Percentiles rank a stretch among this genome's conserved stretches.
Evolutionary conservation across 1,284 basidiomycete species (phyloP).

Genomic region (Violaceomyces palustris): DNA sequence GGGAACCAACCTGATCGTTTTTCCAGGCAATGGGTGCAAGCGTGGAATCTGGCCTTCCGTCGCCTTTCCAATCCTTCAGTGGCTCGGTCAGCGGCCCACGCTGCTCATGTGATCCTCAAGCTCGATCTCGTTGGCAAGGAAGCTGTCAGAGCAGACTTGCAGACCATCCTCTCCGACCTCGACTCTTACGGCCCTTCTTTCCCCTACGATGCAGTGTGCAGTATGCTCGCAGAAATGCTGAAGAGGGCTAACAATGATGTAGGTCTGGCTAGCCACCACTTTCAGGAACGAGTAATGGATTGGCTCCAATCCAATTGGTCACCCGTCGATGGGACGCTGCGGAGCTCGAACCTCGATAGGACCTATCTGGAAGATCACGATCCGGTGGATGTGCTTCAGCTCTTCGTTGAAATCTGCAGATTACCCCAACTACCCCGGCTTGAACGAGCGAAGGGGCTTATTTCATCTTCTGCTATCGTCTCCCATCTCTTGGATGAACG

Average conservation of each 20-base stretch:
- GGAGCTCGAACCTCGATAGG: background rate
- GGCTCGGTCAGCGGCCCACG: conserved; percentile 65
- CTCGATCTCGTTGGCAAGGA: conserved; percentile 59
- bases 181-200: conserved; percentile 79
- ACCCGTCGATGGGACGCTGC: conserved; percentile 54
- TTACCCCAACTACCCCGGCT: no score
- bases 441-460: no score
- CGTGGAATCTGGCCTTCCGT: conserved; percentile 77
- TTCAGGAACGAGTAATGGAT: conserved; percentile 74
- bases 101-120: conserved; percentile 60
- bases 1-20: no score
- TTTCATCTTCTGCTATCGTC: no score
- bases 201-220: conserved; percentile 79
- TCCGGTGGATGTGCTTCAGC: background rate
- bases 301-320: conserved; percentile 79
- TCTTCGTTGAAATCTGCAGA: conserved; percentile 2
- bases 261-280: conserved; percentile 68
- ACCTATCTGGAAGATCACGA: conserved; percentile 6
- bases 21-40: no score
- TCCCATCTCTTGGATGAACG: no score
- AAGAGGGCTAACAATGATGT: conserved; percentile 69
- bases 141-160: conserved; percentile 65
- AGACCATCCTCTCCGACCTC: conserved; percentile 69
- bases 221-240: conserved; percentile 67
- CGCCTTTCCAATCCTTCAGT: conserved; percentile 61